Evolutionary conservation across 495 filamentous ascomycete genomes (phyloP), one percentile per base, ranked within the genome.

Genomic region (Emericellopsis terricola): DNA sequence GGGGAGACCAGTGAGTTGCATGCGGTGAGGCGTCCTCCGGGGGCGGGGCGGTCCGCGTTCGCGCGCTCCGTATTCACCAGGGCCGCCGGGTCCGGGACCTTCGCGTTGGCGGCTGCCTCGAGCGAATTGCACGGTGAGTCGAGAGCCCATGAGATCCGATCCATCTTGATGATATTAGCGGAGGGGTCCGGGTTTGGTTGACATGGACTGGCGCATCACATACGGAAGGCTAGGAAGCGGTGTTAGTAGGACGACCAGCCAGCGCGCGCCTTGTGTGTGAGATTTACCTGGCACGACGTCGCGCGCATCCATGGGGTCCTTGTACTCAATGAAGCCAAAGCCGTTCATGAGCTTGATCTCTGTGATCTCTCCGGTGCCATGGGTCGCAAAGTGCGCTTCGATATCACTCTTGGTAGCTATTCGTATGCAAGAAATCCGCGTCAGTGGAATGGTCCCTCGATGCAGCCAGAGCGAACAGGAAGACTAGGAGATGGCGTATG

Each of bases 301-400:
- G 43, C 85, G 77, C 39, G 89, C 91, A 65, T 96, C 89, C 70
- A 92, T 77, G 26, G 83, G 71, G 65, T 94, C 89, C 53, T 94
- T 87, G 57, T 96, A 97, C 55, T 97, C 91, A 51, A 97, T 91
- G 59, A 97, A 97, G 55, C 89, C 89, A 51, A 97, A 97, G 42
- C 89, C 89, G 53, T 91, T 94, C 91, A 96, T 97, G 42, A 97
- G 75, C 66, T 97, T 97, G 66, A 97, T 85, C 62, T 97, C 89
- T 38, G 77, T 87, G 46, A 97, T 94, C 55, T 92, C 86, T 42
- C 89, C 89, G 44, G 84, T 83, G 41, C 87, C 89, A 72, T 94
- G 82, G 47, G 72, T 81, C 47, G 78, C 78, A 60, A 97, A 97
- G 57, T 96, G 89, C 44, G 79, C 74, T 59, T 94, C 87, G 50